These are phyloP conservation scores for Theobroma grandiflorum DNA, from an alignment of 441 rosid species.

Conservation along the genomic window DNA sequence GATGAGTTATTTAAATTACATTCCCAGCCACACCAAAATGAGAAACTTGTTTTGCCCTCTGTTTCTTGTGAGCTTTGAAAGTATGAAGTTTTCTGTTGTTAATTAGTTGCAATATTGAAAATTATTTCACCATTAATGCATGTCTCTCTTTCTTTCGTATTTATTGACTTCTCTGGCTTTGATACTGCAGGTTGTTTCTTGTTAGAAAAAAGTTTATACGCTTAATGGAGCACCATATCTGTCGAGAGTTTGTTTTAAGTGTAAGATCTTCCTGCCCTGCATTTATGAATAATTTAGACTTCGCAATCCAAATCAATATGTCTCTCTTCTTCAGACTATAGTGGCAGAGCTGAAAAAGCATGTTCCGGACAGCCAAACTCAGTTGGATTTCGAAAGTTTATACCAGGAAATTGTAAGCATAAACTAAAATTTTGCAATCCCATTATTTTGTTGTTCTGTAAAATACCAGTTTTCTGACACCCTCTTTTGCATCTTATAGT, in stretches of 20 bases:
- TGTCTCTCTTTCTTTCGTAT: not conserved
- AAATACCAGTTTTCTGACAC: not conserved
- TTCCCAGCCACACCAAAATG: not conserved
- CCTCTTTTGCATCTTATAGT: not conserved
- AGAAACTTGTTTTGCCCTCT: not conserved
- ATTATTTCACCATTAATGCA: not conserved
- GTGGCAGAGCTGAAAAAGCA: conserved; percentile 20
- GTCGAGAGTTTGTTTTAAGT: conserved; percentile 18
- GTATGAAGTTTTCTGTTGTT: not conserved
- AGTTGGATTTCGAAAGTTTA: not conserved
- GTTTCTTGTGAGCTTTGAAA: not conserved
- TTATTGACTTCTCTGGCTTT: not conserved
- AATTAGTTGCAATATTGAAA: not conserved
- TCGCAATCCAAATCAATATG: not conserved
- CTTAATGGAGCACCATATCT: conserved; percentile 17
- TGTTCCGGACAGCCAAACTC: not conserved
- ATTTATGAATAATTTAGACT: not conserved
- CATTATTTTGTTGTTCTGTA: not conserved
- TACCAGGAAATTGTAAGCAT: not conserved
- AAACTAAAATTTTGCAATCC: not conserved
- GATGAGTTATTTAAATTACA: not conserved
- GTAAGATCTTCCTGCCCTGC: not conserved
- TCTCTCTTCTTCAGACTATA: conserved; percentile 4
- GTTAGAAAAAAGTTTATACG: conserved; percentile 22
- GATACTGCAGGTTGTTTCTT: conserved; percentile 24